Evolutionary conservation across 805 yeast genomes (phyloP).

Genomic region (Candida incommunis): DNA sequence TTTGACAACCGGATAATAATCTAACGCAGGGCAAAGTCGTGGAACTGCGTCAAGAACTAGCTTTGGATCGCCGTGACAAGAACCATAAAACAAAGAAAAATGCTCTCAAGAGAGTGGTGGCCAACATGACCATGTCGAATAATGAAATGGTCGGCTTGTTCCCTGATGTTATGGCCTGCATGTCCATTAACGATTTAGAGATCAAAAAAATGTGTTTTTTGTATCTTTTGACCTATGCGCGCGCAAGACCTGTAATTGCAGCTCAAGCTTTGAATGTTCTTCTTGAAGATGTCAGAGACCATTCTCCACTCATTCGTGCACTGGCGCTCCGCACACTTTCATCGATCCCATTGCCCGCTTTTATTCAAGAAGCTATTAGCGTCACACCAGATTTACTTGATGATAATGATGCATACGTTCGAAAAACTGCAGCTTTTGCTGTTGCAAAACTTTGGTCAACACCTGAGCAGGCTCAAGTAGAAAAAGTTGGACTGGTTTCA

Average conservation of each 20-base stretch:
- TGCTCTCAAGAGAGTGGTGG: slow-evolving; percentile 57
- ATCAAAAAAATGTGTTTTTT: slow-evolving; percentile 58
- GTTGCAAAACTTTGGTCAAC: slow-evolving; percentile 53
- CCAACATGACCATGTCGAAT: slow-evolving; percentile 74
- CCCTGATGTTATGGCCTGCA: slow-evolving; percentile 46
- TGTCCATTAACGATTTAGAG: slow-evolving; percentile 44
- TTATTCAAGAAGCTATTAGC: slow-evolving; percentile 30
- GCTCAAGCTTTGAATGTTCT: slow-evolving; percentile 41
- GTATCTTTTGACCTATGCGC: slow-evolving; percentile 47
- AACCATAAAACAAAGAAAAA: slow-evolving; percentile 25
- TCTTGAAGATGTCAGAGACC: slow-evolving; percentile 33
- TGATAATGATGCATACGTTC: slow-evolving; percentile 43
- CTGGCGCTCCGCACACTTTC: slow-evolving; percentile 53
- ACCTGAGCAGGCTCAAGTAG: slow-evolving; percentile 32
- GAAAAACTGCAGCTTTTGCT: slow-evolving; percentile 56
- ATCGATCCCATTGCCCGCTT: slow-evolving; percentile 42
- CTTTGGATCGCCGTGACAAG: slow-evolving; percentile 21
- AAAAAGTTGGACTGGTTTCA: slow-evolving; percentile 29
- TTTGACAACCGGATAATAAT: neutral
- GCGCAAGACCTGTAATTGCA: slow-evolving; percentile 42
- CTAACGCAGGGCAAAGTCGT: slow-evolving; percentile 21
- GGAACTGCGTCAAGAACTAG: slow-evolving; percentile 22
- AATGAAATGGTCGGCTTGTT: slow-evolving; percentile 56
- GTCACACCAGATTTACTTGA: slow-evolving; percentile 24
- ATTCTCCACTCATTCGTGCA: slow-evolving; percentile 35